These are phyloP conservation scores for Annulohypoxylon truncatum DNA, from an alignment of 2,329 filamentous ascomycete species.

Conservation along the genomic window DNA sequence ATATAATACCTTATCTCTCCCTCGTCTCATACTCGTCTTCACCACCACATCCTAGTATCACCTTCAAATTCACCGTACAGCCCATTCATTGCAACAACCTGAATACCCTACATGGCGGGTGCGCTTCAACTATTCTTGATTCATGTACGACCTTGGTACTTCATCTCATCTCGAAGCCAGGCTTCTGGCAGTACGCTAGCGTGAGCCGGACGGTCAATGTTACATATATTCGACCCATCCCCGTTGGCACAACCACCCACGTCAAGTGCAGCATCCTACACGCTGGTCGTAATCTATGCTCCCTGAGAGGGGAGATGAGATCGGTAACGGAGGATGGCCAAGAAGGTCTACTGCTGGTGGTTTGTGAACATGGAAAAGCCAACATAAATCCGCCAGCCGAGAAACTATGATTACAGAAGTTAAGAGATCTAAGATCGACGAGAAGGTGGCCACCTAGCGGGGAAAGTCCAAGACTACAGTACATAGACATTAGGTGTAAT, in stretches of 20 bases:
- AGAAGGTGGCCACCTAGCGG: too few species aligned
- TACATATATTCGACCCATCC: constrained; percentile 74
- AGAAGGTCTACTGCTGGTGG: constrained; percentile 58
- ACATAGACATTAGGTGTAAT: too few species aligned
- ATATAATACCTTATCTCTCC: constrained; percentile 56
- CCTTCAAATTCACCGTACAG: constrained; percentile 63
- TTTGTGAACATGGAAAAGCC: constrained; percentile 67
- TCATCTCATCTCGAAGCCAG: constrained; percentile 65
- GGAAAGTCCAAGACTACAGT: too few species aligned
- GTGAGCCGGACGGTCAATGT: constrained; percentile 74
- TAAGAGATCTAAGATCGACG: too few species aligned
- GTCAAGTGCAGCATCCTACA: constrained; percentile 62
- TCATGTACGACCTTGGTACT: constrained; percentile 70
- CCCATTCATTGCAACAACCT: constrained; percentile 64
- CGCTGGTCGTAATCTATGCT: constrained; percentile 58
- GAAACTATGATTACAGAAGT: constrained; percentile 40
- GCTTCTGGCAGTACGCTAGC: constrained; percentile 70
- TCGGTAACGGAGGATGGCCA: constrained; percentile 50
- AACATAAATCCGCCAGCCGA: constrained; percentile 57
- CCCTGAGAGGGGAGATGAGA: constrained; percentile 60
- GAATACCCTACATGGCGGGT: constrained; percentile 70
- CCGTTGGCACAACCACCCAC: constrained; percentile 57
- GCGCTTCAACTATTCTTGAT: constrained; percentile 75
- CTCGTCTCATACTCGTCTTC: constrained; percentile 54
- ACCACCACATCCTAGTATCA: constrained; percentile 54